These are phyloP conservation scores for barrel medic (Medicago truncatula) DNA, from an alignment of 306 rosid species.

Conservation along the genomic window MtrunA17r5.0-ANR NC_053044.1:51399501-51400000, in stretches of 20 bases:
- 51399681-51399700: constrained; percentile 35
- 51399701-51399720: constrained; percentile 69
- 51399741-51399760: background rate
- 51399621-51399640: constrained; percentile 48
- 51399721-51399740: constrained; percentile 33
- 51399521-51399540: constrained; percentile 23
- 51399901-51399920: constrained; percentile 70
- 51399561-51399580: constrained; percentile 58
- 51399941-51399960: constrained; percentile 60
- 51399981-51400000: background rate
- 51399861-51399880: constrained; percentile 56
- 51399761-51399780: too few species aligned
- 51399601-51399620: constrained; percentile 82
- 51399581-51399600: constrained; percentile 47
- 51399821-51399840: constrained; percentile 45
- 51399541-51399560: constrained; percentile 72
- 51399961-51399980: background rate
- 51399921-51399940: constrained; percentile 77
- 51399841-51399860: constrained; percentile 30
- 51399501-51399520: constrained; percentile 48
- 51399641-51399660: constrained; percentile 33
- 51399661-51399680: constrained; percentile 63
- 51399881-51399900: constrained; percentile 39
- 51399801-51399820: constrained; percentile 54
- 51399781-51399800: background rate